Base-by-base conservation (phyloP, 192 early-diverging fungal genomes). In the Podila epigama region DNA sequence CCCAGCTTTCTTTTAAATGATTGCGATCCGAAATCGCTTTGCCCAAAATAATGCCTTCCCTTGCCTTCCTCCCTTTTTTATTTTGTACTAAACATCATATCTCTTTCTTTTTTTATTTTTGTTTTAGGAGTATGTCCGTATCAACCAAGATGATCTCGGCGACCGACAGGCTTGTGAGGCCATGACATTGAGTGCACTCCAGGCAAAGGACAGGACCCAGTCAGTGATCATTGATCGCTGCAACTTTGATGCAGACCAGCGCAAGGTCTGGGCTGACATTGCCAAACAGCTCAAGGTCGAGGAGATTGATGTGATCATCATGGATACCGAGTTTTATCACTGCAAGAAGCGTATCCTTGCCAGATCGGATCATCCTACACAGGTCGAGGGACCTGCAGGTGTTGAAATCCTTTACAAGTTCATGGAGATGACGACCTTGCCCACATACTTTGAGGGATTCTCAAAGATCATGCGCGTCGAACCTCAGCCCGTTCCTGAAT, bases 101-200 rank as follows among this genome's bases (percentile, higher is more conserved):
- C 2, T 29, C 75, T 37, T 69, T 54, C 16, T 58, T 55, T n/a
- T 63, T 68, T 37, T 11, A 51, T 32, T 28, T 31, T 20, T 11
- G 22, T 51, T 56, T 48, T 73, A 87, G 75, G 68, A 81, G 7
- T 93, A 86, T 85, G 81, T 83, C 68, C 82, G 89, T 52, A 84
- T 93, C 35, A 93, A 90, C 70, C 92, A 93, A 81, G 92, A 93
- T 71, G 90, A 93, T 63, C 77, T 89, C 40, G 89, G 86, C 29
- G 83, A 84, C 56, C 85, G 92, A 39, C 81, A 81, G 7, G 79
- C 85, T 25, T 93, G 92, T 79, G 92, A 92, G 82, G 82, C 80
- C 22, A 58, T 83, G 53, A 75, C 84, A 10, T 53, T 65, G 41
- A 51, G 48, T 39, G 48, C 60, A 11, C 67, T 79, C 22, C 68